Percentiles rank a stretch among this genome's conserved stretches.
phyloP scores from a whole-genome alignment of 192 early-diverging fungal species.

The Coemansia sp. region DNA sequence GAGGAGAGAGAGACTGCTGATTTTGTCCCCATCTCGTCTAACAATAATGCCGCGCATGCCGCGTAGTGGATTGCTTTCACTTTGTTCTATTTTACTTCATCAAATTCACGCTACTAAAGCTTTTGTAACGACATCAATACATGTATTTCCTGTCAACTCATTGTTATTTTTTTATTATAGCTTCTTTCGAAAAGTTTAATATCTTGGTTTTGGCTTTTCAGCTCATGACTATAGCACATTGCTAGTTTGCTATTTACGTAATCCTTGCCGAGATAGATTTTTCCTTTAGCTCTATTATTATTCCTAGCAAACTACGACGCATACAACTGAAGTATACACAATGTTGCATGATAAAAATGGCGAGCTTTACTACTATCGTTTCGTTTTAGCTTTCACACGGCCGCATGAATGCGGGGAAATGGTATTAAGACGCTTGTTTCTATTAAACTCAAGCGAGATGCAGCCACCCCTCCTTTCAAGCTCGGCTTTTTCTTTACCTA shows the following conservation, averaged over 20 bases:
- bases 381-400: background rate
- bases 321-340: background rate
- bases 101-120: too few species aligned
- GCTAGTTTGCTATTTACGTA: too few species aligned
- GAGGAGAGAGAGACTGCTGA: background rate
- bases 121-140: background rate
- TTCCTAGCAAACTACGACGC: background rate
- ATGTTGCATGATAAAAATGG: background rate
- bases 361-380: background rate
- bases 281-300: too few species aligned
- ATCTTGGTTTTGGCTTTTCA: background rate
- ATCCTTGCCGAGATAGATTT: too few species aligned
- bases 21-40: background rate
- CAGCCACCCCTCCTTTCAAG: background rate
- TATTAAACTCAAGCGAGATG: background rate
- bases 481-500: too few species aligned
- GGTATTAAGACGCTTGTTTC: background rate
- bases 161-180: background rate
- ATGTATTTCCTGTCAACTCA: background rate
- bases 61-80: background rate
- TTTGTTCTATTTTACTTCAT: background rate
- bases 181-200: background rate
- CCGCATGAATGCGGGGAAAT: background rate
- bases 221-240: too few species aligned
- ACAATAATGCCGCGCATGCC: background rate